Evolutionary conservation across 331 rosid species (phyloP), one percentile per base, ranked within the genome.

Genomic region (Cydonia oblonga): DNA sequence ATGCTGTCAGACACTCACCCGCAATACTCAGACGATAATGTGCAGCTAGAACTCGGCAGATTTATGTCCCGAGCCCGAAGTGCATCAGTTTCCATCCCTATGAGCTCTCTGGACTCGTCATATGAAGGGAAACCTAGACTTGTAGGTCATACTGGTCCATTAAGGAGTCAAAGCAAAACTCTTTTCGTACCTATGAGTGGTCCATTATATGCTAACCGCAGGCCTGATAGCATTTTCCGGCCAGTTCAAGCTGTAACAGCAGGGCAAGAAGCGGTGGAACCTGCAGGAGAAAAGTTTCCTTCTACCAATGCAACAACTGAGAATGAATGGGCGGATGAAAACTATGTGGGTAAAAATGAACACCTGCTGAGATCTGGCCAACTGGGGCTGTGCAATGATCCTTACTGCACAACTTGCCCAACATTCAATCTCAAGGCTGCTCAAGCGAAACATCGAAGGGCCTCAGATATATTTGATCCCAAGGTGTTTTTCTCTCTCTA

Each of bases 351-450:
- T 19, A 86, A 75, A 66, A 92, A 88, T 69, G 91, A 90, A 69
- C 96, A 87, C 64, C 85, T 92, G 65, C 73, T 90, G 81, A 84
- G 88, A 83, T 92, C 98, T 70, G 98, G 98, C 64, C 96, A 82
- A 66, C 72, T 92, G 78, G 98, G 98, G 70, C 78, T 86, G 93
- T 92, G 98, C 78, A 84, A 83, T 79, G 96, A 92, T 82, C 98
- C 97, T 77, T 90, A 83, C 76, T 92, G 98, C 75, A 88, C 96
- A 24, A 87, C 89, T 56, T 92, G 98, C 83, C 98, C 98, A 65
- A 81, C 93, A 64, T 83, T 79, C 83, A 76, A 83, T 81, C 40
- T 49, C 64, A 87, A 76, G 73, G 66, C 80, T 60, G 12, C 84
- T 71, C 88, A 76, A 66, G 84, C 65, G 62, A 87, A 80, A 66